Conservation (phyloP, 345 rosid genomes). For the Corymbia maculata region DNA sequence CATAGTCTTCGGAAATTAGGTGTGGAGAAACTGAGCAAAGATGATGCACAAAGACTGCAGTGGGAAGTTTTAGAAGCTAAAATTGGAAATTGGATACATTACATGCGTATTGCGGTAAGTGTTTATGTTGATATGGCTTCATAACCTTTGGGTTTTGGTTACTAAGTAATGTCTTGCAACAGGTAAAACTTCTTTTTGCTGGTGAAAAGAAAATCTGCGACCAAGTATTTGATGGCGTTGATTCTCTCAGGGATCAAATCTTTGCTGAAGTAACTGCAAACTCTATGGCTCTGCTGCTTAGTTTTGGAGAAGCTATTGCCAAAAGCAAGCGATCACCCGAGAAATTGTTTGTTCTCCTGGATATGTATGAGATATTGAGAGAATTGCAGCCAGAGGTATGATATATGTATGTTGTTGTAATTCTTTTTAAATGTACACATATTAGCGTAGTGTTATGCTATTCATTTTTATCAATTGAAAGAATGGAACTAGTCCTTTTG, state of each 20-base stretch:
- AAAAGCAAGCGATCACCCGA: slow-evolving; percentile 98
- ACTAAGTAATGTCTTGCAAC: slow-evolving; percentile 15
- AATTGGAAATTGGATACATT: slow-evolving; percentile 95
- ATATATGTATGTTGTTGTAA: background rate
- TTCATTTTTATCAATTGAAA: background rate
- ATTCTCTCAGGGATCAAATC: slow-evolving; percentile 72
- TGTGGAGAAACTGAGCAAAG: slow-evolving; percentile 90
- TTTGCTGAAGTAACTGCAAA: slow-evolving; percentile 83
- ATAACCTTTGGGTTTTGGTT: background rate
- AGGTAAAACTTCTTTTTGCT: slow-evolving; percentile 84
- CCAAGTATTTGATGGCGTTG: slow-evolving; percentile 65
- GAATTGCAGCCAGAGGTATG: slow-evolving; percentile 88
- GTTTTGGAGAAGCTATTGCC: slow-evolving; percentile 95
- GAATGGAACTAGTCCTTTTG: background rate
- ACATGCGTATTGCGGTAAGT: slow-evolving; percentile 86
- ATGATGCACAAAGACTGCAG: slow-evolving; percentile 96
- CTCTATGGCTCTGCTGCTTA: slow-evolving; percentile 72
- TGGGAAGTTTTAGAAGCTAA: slow-evolving; percentile 98
- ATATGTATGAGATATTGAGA: slow-evolving; percentile 98
- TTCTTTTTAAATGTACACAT: background rate
- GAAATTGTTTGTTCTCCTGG: slow-evolving; percentile 80
- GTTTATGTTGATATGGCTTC: background rate
- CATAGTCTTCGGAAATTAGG: slow-evolving; percentile 87
- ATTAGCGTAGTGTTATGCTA: background rate
- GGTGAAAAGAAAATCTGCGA: slow-evolving; percentile 89